Base-by-base conservation (phyloP, 768 basidiomycete species). In the Termitomyces sp. region DNA sequence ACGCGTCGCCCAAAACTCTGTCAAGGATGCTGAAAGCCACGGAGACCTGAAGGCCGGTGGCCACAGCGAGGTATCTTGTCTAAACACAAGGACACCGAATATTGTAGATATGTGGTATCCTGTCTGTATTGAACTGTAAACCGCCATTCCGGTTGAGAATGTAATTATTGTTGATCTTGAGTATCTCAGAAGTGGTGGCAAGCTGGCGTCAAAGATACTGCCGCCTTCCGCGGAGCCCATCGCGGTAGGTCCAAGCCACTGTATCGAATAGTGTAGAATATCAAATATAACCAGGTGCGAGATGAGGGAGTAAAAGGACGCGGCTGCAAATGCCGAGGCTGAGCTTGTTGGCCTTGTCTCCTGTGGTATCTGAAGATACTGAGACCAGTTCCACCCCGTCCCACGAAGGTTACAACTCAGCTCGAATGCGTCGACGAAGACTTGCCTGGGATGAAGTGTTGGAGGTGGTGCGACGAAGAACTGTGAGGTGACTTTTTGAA, bases 31-130 rank as follows among this genome's bases (percentile, higher is more conserved):
- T 0, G 82, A 65, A 10, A 64, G 39, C 78, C 80, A 88, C 3
- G 88, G 88, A 6, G 68, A 48, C 51, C 80, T 70, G 65, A 87
- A 86, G 22, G 83, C 55, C 1, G 84, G 86, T 0, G 87, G 88
- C 85, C 85, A 88, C 47, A 81, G 73, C 0, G 68, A 70, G 0
- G 78, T 76, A 43, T 71, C 58, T 63, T 86, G 83, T 23, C 64
- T 61, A 43, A 86, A 74, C 27, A 84, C 47, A 35, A 73, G 44
- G 29, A 82, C 67, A 31, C 74, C 78, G 36, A 81, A 38, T 13
- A 82, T 31, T 3, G 82, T 74, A 43, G 66, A 41, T 29, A 77
- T 7, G 35, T 77, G 64, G 59, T 84, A 80, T 7, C 66, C 61
- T 7, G 65, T 50, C 46, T 82, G 70, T 47, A 89, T 71, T 53